phyloP scores from a whole-genome alignment of 805 yeast genomes.

The Tetrapisispora taiwanensis region DNA sequence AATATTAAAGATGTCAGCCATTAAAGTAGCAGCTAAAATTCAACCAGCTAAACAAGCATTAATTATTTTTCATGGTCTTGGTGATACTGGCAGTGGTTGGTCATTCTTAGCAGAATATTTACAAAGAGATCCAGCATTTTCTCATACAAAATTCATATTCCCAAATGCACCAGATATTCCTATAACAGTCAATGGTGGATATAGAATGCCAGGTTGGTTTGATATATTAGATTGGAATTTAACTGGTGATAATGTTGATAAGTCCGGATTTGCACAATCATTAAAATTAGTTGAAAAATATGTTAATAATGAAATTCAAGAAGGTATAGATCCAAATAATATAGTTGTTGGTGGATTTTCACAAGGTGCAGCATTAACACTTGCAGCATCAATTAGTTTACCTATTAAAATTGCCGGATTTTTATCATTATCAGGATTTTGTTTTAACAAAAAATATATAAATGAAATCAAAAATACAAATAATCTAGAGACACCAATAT shows the following conservation, averaged over 20 bases:
- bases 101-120: constrained; percentile 62
- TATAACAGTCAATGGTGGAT: constrained; percentile 58
- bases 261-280: constrained; percentile 42
- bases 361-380: constrained; percentile 80
- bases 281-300: constrained; percentile 36
- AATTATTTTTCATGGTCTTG: constrained; percentile 80
- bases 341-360: constrained; percentile 92
- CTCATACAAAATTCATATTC: constrained; percentile 62
- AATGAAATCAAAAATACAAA: constrained; percentile 19
- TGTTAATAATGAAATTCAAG: constrained; percentile 43
- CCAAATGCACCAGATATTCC: constrained; percentile 81
- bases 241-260: constrained; percentile 35
- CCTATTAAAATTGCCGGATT: constrained; percentile 69
- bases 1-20: constrained; percentile 14
- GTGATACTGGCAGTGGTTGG: constrained; percentile 91
- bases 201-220: constrained; percentile 77
- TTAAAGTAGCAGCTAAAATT: constrained; percentile 25
- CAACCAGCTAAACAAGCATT: constrained; percentile 49
- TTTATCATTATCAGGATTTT: constrained; percentile 67
- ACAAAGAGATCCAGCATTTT: constrained; percentile 35
- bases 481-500: constrained; percentile 62
- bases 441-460: constrained; percentile 23
- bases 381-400: constrained; percentile 46
- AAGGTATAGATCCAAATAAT: constrained; percentile 48
- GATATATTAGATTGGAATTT: constrained; percentile 54